Evolutionary conservation across 2,329 filamentous ascomycete species (phyloP).

Genomic region (Cladobotryum mycophilum): DNA sequence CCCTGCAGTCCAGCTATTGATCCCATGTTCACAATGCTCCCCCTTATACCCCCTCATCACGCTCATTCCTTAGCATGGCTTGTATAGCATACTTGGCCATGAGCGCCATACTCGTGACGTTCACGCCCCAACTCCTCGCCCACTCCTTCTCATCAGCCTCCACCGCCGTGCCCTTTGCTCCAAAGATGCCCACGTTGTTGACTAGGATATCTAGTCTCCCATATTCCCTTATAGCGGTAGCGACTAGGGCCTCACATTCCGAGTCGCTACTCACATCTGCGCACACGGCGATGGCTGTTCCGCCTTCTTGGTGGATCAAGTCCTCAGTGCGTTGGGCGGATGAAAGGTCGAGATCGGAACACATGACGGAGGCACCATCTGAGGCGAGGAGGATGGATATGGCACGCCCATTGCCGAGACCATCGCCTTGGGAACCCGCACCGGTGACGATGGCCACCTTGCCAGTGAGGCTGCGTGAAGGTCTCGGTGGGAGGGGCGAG

Average conservation of each 20-base stretch:
- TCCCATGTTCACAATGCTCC: conserved; percentile 56
- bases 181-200: conserved; percentile 58
- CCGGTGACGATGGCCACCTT: conserved; percentile 22
- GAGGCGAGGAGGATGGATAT: conserved; percentile 53
- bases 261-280: conserved; percentile 49
- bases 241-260: conserved; percentile 43
- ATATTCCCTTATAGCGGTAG: conserved; percentile 39
- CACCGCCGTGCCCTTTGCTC: conserved; percentile 52
- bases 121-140: conserved; percentile 51
- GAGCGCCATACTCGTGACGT: conserved; percentile 59
- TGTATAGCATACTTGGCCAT: conserved; percentile 59
- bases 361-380: conserved; percentile 53
- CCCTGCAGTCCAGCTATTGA: conserved; percentile 51
- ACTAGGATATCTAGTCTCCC: conserved; percentile 57
- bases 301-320: conserved; percentile 40
- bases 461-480: conserved; percentile 20
- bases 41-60: conserved; percentile 33
- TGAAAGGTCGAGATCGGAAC: conserved; percentile 45
- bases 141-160: conserved; percentile 55
- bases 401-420: conserved; percentile 55
- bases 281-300: conserved; percentile 35
- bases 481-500: conserved; percentile 14
- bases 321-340: conserved; percentile 48
- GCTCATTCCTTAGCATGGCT: conserved; percentile 48
- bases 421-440: conserved; percentile 39